These are phyloP conservation scores for Metroxylon sagu DNA, from an alignment of 176 grass and related monocot species.

Conservation along the genomic window DNA sequence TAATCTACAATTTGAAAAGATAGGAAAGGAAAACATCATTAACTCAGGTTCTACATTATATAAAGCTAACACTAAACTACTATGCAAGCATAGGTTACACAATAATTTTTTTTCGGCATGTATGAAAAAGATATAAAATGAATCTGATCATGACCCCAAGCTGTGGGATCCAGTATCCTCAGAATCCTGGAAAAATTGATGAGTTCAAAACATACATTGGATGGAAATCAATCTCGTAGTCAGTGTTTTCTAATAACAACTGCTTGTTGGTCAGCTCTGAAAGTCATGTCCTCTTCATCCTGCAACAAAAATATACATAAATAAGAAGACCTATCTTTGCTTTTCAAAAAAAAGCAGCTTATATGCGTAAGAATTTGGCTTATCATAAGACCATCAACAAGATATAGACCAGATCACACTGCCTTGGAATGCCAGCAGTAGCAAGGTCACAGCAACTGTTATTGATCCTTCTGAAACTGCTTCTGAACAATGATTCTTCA, in stretches of 20 bases:
- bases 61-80: too few species aligned
- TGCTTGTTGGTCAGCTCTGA: constrained; percentile 41
- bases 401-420: not conserved
- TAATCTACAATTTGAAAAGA: too few species aligned
- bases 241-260: constrained; percentile 46
- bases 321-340: too few species aligned
- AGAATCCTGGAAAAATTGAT: constrained; percentile 83
- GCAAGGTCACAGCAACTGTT: constrained; percentile 57
- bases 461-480: constrained; percentile 52
- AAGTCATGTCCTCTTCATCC: constrained; percentile 50
- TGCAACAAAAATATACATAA: constrained; percentile 1
- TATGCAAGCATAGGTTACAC: too few species aligned
- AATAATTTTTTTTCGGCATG: too few species aligned
- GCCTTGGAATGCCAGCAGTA: constrained; percentile 33
- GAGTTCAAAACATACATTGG: constrained; percentile 46
- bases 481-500: constrained; percentile 56
- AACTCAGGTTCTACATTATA: too few species aligned
- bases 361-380: too few species aligned
- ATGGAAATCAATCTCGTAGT: constrained; percentile 43
- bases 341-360: too few species aligned
- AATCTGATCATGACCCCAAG: constrained; percentile 42
- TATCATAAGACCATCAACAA: not conserved
- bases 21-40: too few species aligned
- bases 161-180: constrained; percentile 80
- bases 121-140: too few species aligned